A percentile compares a stretch with the other conserved stretches of the same genome.
phyloP scores from a whole-genome alignment of 2,329 filamentous ascomycete species.

The Xenosphaeropsis pyriputrescens region DNA sequence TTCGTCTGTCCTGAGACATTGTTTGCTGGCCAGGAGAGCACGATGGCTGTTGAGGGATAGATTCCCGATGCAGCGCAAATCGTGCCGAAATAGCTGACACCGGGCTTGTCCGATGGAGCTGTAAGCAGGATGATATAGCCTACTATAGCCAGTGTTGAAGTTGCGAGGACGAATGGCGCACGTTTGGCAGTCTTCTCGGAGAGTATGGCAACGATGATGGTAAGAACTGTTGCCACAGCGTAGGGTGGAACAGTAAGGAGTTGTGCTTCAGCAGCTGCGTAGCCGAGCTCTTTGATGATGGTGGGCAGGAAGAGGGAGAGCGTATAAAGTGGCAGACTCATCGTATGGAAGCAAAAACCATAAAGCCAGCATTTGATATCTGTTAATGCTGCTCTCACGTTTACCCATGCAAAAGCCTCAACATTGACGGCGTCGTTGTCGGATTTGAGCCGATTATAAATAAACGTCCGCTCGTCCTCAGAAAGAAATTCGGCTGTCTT shows the following conservation, averaged over 20 bases:
- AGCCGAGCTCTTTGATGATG: constrained; percentile 38
- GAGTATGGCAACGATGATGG: constrained; percentile 39
- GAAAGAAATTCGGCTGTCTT: constrained; percentile 40
- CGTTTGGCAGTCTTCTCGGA: constrained; percentile 43
- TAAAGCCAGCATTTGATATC: constrained; percentile 65
- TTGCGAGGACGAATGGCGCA: constrained; percentile 48
- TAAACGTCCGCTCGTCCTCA: constrained; percentile 22
- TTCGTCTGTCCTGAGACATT: constrained; percentile 61
- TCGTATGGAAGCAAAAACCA: constrained; percentile 55
- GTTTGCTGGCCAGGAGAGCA: constrained; percentile 56
- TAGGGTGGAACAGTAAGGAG: constrained; percentile 51
- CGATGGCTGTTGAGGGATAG: constrained; percentile 48
- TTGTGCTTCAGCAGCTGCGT: constrained; percentile 35
- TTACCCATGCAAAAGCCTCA: constrained; percentile 54
- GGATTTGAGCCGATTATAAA: constrained; percentile 43
- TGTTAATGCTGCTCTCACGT: constrained; percentile 45
- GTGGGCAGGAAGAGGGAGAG: constrained; percentile 39
- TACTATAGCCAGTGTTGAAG: constrained; percentile 38
- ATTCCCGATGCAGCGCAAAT: constrained; percentile 53
- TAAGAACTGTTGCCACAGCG: constrained; percentile 44
- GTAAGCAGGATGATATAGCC: constrained; percentile 47
- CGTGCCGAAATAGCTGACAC: constrained; percentile 43
- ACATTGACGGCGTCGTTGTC: constrained; percentile 57
- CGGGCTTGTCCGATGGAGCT: constrained; percentile 29
- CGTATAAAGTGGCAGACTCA: constrained; percentile 48